Percentiles rank a stretch among this genome's conserved stretches.
These are phyloP conservation scores for Rhynchosporium agropyri DNA, from an alignment of 2,329 filamentous ascomycete genomes.

Conservation along the genomic window DNA sequence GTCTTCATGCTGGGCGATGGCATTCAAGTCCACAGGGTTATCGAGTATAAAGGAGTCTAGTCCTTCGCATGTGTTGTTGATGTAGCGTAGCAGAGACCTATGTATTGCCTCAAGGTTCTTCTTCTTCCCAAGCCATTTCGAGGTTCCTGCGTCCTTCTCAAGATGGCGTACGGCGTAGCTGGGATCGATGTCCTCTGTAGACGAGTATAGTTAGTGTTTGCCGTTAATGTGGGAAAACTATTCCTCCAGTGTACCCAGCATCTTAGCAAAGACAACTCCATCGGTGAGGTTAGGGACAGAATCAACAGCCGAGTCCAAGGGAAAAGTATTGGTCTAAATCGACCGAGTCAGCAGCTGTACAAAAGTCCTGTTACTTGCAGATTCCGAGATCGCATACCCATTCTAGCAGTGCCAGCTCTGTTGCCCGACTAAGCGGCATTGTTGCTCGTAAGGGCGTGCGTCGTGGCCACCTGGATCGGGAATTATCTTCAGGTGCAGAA, in stretches of 20 bases:
- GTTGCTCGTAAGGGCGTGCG: constrained; percentile 13
- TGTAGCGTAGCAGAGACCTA: constrained; percentile 57
- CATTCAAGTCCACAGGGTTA: constrained; percentile 56
- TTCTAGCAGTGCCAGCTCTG: constrained; percentile 58
- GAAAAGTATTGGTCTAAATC: constrained; percentile 43
- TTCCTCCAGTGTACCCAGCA: constrained; percentile 45
- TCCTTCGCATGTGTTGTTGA: constrained; percentile 55
- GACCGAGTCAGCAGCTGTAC: constrained; percentile 26
- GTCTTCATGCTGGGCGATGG: constrained; percentile 59
- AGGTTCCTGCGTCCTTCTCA: constrained; percentile 47
- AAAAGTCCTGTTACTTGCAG: constrained; percentile 16
- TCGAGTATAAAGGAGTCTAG: constrained; percentile 54
- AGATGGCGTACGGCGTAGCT: constrained; percentile 59
- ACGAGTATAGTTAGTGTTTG: constrained; percentile 45
- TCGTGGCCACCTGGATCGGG: not conserved
- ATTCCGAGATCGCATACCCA: constrained; percentile 48
- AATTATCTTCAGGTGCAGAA: constrained; percentile 17
- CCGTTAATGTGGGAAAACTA: constrained; percentile 4
- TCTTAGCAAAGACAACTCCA: constrained; percentile 41
- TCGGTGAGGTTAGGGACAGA: constrained; percentile 42
- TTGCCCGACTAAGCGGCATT: constrained; percentile 41
- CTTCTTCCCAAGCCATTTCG: constrained; percentile 47
- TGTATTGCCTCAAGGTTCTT: constrained; percentile 57
- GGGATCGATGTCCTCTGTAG: constrained; percentile 59
- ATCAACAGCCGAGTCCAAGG: constrained; percentile 37